phyloP scores from a whole-genome alignment of 129 eudicot genomes.

The Sambucus nigra region DNA sequence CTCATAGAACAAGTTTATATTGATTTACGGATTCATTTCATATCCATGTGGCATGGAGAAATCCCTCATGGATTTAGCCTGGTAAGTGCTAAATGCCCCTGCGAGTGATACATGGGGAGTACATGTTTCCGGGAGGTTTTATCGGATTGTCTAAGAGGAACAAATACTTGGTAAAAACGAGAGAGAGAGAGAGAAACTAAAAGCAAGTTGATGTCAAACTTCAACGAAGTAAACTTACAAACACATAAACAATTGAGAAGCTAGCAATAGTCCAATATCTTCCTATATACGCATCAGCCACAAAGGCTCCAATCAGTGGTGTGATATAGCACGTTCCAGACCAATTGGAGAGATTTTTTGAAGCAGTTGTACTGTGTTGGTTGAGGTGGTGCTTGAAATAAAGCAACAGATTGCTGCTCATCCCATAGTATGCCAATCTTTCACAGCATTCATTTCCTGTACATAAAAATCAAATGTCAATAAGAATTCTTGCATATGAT shows the following conservation, averaged over 20 bases:
- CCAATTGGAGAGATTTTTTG: constrained; percentile 61
- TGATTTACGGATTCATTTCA: no score
- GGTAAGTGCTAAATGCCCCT: no score
- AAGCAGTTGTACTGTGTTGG: constrained; percentile 47
- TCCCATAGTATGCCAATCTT: constrained; percentile 64
- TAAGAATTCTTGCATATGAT: neutral
- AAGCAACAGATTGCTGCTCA: constrained; percentile 57
- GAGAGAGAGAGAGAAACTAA: no score
- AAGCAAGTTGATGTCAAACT: neutral
- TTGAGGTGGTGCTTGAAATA: constrained; percentile 44
- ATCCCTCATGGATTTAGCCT: no score
- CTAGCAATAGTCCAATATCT: constrained; percentile 63
- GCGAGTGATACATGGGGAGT: no score
- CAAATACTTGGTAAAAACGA: no score
- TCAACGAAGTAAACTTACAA: constrained; percentile 25
- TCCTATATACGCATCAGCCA: constrained; percentile 76
- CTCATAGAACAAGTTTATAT: no score
- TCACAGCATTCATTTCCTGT: constrained; percentile 76
- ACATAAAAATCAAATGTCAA: neutral
- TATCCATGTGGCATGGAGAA: no score
- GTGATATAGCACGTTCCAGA: constrained; percentile 62
- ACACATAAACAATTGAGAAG: constrained; percentile 55
- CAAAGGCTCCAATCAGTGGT: constrained; percentile 61
- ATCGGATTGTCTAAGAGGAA: no score
- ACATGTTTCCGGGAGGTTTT: no score